Conservation (phyloP, 129 eudicot species). For the Logfia minima region DNA sequence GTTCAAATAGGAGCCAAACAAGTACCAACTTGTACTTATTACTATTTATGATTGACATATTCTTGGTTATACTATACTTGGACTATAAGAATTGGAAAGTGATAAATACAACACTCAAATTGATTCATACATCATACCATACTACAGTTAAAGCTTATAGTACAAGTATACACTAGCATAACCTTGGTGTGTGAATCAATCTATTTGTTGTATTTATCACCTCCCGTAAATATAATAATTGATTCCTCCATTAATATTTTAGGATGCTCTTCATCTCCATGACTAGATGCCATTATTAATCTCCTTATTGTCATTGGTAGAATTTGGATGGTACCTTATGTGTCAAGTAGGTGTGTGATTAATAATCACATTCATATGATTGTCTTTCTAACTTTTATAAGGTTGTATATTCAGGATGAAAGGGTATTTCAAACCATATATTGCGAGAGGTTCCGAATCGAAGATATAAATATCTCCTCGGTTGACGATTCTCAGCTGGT, state of each 20-base stretch:
- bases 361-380: slow-evolving; percentile 5
- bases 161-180: no score
- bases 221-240: slow-evolving; percentile 12
- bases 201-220: no score
- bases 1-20: slow-evolving; percentile 42
- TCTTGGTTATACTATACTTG: slow-evolving; percentile 28
- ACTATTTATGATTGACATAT: slow-evolving; percentile 28
- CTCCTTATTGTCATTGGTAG: slow-evolving; percentile 18
- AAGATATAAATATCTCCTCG: no score
- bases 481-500: no score
- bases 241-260: slow-evolving; percentile 33
- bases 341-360: slow-evolving; percentile 14
- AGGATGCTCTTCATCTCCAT: slow-evolving; percentile 25
- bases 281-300: slow-evolving; percentile 35
- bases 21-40: slow-evolving; percentile 41
- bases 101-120: no score
- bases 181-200: no score
- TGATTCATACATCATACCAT: no score
- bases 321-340: slow-evolving; percentile 23
- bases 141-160: no score
- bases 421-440: no score
- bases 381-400: background rate
- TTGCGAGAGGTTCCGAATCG: no score
- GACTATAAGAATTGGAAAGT: slow-evolving; percentile 4
- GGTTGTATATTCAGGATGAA: background rate